These are phyloP conservation scores for Globisporangium echinulatum DNA, from an alignment of 352 stramenopile genomes.

Conservation along the genomic window DNA sequence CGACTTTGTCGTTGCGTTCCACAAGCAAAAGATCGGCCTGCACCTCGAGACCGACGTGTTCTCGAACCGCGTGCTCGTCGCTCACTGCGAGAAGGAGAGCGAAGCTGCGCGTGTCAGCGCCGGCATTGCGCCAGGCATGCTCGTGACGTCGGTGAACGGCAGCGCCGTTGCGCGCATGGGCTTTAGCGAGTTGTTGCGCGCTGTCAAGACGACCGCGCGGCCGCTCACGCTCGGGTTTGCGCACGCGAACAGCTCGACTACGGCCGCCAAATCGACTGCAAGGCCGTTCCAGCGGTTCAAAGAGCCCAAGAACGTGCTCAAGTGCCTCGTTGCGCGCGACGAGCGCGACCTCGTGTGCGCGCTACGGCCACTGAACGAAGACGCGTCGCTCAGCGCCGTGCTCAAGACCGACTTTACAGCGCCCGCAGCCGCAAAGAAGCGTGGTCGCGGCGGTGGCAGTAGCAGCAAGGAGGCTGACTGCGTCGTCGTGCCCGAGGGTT, in stretches of 20 bases:
- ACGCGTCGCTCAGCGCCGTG: conserved; percentile 37
- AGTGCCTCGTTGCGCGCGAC: conserved; percentile 39
- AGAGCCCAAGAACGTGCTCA: conserved; percentile 41
- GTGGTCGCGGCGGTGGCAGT: neutral
- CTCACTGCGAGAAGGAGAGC: conserved; percentile 55
- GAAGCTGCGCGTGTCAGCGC: conserved; percentile 34
- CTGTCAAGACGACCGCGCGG: conserved; percentile 38
- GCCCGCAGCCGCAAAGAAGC: conserved; percentile 23
- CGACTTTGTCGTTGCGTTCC: conserved; percentile 55
- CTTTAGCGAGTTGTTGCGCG: conserved; percentile 39
- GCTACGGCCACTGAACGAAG: conserved; percentile 43
- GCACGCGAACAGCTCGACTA: conserved; percentile 16
- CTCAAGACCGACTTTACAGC: conserved; percentile 39
- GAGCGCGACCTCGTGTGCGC: conserved; percentile 36
- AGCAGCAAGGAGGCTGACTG: neutral
- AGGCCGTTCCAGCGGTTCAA: conserved; percentile 37
- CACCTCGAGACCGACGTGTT: conserved; percentile 62
- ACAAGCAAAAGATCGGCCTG: conserved; percentile 52
- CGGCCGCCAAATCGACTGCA: conserved; percentile 15
- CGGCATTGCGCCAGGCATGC: conserved; percentile 43
- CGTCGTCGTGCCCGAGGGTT: conserved; percentile 45
- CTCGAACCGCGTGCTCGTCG: conserved; percentile 52
- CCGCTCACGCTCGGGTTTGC: conserved; percentile 60
- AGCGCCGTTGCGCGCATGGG: conserved; percentile 27
- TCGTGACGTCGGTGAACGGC: conserved; percentile 67